Evolutionary conservation across 2,329 filamentous ascomycete species (phyloP).

Genomic region (Stagonosporopsis rhizophila): DNA sequence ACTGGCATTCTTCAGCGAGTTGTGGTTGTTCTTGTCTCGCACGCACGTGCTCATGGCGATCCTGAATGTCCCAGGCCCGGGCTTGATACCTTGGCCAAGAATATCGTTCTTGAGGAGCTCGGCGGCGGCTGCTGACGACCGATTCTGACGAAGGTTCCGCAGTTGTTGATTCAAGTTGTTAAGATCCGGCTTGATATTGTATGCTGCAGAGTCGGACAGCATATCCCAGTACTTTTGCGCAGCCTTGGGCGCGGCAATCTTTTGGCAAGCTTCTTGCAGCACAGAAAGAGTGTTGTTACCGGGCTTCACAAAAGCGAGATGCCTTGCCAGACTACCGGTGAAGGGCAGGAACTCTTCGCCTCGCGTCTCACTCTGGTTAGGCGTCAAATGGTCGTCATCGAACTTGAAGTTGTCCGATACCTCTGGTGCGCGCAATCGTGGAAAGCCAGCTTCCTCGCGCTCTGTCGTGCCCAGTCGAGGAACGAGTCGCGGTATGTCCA

Average conservation of each 20-base stretch:
- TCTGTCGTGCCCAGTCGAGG: constrained; percentile 44
- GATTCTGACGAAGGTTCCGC: constrained; percentile 68
- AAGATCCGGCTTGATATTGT: constrained; percentile 72
- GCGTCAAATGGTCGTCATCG: constrained; percentile 40
- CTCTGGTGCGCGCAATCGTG: constrained; percentile 46
- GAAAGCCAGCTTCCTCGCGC: constrained; percentile 35
- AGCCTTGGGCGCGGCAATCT: constrained; percentile 65
- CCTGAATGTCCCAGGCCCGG: constrained; percentile 64
- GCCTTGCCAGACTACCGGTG: constrained; percentile 34
- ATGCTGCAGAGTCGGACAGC: constrained; percentile 62
- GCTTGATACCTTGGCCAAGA: constrained; percentile 35
- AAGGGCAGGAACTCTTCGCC: constrained; percentile 46
- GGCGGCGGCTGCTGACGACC: constrained; percentile 68
- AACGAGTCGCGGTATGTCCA: constrained; percentile 71
- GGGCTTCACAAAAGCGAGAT: constrained; percentile 55
- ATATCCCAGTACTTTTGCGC: constrained; percentile 80
- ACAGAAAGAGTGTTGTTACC: constrained; percentile 70
- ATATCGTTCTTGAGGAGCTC: constrained; percentile 60
- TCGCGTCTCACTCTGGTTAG: constrained; percentile 27
- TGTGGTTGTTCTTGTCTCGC: constrained; percentile 77
- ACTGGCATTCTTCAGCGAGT: constrained; percentile 70
- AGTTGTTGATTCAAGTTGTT: constrained; percentile 75
- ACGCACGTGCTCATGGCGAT: constrained; percentile 77
- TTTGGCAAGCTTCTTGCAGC: constrained; percentile 68
- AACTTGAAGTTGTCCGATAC: constrained; percentile 34